Evolutionary conservation across 139 green algal genomes (phyloP), one percentile per base, ranked within the genome.

Genomic region (Micractinium sp.): DNA sequence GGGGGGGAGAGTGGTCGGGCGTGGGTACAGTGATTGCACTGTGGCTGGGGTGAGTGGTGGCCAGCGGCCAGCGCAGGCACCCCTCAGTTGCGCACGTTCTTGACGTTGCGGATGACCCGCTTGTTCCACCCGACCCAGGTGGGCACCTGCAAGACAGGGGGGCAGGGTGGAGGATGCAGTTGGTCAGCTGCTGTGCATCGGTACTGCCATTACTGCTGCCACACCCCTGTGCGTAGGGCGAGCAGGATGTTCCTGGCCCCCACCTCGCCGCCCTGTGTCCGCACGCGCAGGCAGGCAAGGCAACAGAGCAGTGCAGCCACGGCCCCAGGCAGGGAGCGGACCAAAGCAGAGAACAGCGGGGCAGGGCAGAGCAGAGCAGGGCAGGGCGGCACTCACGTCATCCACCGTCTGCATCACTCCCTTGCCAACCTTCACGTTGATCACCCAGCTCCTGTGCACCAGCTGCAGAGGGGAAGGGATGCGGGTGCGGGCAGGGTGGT

Each of bases 401-500:
- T 77, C 71, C 71, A 77, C 71, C 29, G 71, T 77, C 71, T 77
- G 71, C 71, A 77, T 77, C 31, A 77, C 71, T 14, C 71, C 71
- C 5, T n/a, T n/a, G 71, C 71, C 71, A 33, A 14, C 23, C 9
- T 38, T 77, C 31, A 77, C 31, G 71, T 77, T 77, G 71, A 77
- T 77, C 71, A 77, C 71, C 71, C 71, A 77, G 71, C 71, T 77
- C 71, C 35, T 77, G 71, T n/a, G 71, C 71, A 77, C 71, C 71
- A 77, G 71, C 71, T 77, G 71, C 31, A 39, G 71, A 38, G 19
- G 63, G 7, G 67, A 2, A 35, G 67, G 67, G 67, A 4, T 35
- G 67, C 67, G 33, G 67, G 27, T 13, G 16, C 16, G 60, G 22
- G 63, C 22, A 31, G 19, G 63, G 14, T 25, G 22, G 63, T 16